Evolutionary conservation across 179 eudicot genomes (phyloP).

Genomic region (Spinacia oleracea): DNA sequence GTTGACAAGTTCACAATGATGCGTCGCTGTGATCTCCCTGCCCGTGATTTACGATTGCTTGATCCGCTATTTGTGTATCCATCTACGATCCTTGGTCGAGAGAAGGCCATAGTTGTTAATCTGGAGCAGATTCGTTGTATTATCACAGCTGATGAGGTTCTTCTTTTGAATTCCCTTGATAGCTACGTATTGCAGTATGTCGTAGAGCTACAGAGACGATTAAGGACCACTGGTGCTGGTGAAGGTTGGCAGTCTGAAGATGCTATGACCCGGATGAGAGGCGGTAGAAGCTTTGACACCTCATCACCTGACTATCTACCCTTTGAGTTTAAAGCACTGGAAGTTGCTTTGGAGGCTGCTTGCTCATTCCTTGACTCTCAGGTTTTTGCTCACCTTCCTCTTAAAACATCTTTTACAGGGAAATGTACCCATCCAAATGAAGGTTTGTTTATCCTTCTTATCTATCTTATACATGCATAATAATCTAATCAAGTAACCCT

Average conservation of each 20-base stretch:
- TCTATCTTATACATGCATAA: background rate
- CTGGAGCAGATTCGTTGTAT: constrained; percentile 97
- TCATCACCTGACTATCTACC: constrained; percentile 91
- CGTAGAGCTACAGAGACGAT: constrained; percentile 79
- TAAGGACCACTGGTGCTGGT: constrained; percentile 48
- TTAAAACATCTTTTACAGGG: background rate
- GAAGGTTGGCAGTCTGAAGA: constrained; percentile 80
- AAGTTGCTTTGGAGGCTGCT: constrained; percentile 90
- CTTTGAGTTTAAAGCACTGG: constrained; percentile 91
- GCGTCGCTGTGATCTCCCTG: constrained; percentile 95
- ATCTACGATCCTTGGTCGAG: constrained; percentile 91
- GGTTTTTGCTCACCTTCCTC: constrained; percentile 40
- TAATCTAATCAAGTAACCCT: background rate
- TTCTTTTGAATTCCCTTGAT: constrained; percentile 90
- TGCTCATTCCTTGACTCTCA: constrained; percentile 94
- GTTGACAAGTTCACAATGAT: constrained; percentile 93
- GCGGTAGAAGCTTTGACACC: constrained; percentile 48
- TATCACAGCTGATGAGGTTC: constrained; percentile 95
- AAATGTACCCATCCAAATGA: background rate
- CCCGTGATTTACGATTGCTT: constrained; percentile 86
- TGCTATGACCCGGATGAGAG: constrained; percentile 47
- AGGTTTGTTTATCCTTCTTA: background rate
- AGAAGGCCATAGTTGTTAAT: constrained; percentile 93
- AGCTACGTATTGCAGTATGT: constrained; percentile 84
- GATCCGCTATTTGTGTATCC: constrained; percentile 95